These are phyloP conservation scores for Rosa hybrid DNA, from an alignment of 331 rosid genomes.

Conservation along the genomic window DNA sequence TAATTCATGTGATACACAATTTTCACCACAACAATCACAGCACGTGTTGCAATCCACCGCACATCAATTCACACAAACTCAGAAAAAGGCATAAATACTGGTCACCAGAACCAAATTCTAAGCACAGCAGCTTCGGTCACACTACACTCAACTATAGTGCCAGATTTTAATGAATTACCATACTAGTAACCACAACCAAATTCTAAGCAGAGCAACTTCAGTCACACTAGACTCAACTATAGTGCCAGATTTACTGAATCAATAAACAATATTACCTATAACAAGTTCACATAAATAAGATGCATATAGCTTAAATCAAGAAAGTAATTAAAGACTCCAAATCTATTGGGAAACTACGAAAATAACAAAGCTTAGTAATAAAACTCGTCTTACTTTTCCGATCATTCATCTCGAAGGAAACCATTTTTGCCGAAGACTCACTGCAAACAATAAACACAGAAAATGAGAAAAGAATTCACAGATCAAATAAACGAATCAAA, in stretches of 20 bases:
- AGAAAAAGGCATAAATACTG: not conserved
- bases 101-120: slow-evolving; percentile 2
- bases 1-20: not conserved
- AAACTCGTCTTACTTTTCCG: slow-evolving; percentile 73
- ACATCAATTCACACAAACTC: not conserved
- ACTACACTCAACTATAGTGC: not conserved
- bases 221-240: not conserved
- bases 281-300: slow-evolving; percentile 2
- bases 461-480: not conserved
- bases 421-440: slow-evolving; percentile 56
- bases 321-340: not conserved
- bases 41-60: not conserved
- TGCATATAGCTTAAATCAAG: not conserved
- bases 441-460: slow-evolving; percentile 19
- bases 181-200: not conserved
- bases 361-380: not conserved
- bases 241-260: not conserved
- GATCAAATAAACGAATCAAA: not conserved
- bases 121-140: not conserved
- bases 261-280: not conserved
- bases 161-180: not conserved
- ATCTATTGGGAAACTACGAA: not conserved
- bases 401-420: slow-evolving; percentile 96
- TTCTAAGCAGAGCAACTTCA: not conserved
- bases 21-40: not conserved